These are phyloP conservation scores for Hemileccinum impolitum DNA, from an alignment of 768 basidiomycete species.

Conservation along the genomic window DNA sequence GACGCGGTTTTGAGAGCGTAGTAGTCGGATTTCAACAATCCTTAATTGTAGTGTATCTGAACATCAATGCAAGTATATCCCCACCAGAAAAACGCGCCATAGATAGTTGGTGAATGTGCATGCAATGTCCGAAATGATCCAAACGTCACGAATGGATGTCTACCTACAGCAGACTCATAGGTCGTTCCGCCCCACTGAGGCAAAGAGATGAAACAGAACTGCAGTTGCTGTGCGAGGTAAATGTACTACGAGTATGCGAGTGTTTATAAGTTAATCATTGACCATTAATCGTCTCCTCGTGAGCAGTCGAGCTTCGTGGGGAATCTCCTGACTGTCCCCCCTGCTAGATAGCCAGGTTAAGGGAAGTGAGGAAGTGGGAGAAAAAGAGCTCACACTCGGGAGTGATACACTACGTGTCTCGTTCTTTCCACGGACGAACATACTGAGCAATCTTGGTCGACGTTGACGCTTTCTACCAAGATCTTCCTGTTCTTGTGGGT, in stretches of 20 bases:
- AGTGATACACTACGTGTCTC: slow-evolving; percentile 4
- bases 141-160: too few species aligned
- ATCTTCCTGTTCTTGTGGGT: slow-evolving; percentile 14
- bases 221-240: not conserved
- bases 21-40: slow-evolving; percentile 83
- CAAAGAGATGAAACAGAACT: not conserved
- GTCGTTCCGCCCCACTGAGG: not conserved
- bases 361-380: not conserved
- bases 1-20: slow-evolving; percentile 37
- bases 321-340: slow-evolving; percentile 6
- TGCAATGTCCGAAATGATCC: too few species aligned
- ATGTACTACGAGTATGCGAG: slow-evolving; percentile 1
- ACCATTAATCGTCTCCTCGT: slow-evolving; percentile 2
- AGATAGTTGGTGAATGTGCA: too few species aligned
- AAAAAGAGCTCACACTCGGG: slow-evolving; percentile 11
- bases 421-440: slow-evolving; percentile 26
- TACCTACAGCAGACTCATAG: too few species aligned
- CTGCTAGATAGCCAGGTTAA: slow-evolving; percentile 1
- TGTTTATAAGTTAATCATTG: slow-evolving; percentile 8
- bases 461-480: slow-evolving; percentile 12
- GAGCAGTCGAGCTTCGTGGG: slow-evolving; percentile 1
- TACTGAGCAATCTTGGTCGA: slow-evolving; percentile 30
- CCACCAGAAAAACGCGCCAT: not conserved
- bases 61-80: slow-evolving; percentile 6
- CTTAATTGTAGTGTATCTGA: slow-evolving; percentile 33